Base-by-base conservation (phyloP, 495 filamentous ascomycete species). In the Penicillium macrosclerotiorum region DNA sequence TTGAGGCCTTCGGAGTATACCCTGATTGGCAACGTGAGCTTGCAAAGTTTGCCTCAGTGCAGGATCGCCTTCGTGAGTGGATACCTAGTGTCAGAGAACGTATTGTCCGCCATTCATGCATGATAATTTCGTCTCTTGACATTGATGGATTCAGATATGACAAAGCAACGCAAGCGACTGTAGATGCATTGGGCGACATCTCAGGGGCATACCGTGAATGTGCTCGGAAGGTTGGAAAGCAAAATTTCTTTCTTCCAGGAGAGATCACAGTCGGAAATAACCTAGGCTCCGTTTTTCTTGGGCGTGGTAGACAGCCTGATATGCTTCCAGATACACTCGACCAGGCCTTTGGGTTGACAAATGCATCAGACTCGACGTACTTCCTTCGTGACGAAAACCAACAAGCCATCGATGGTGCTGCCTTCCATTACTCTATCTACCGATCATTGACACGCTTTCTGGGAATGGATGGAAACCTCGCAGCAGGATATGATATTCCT, bases 31-130 rank as follows among this genome's bases (percentile, higher is more conserved):
- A 85, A 54, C 73, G 76, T 53, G 77, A 88, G 62, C 68, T 89
- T 32, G 76, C 84, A 11, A 88, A 88, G 52, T 88, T 88, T 57
- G 82, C 83, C 23, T 85, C 77, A 26, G 85, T 88, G 3, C 85
- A 89, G 60, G 85, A 89, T 55, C 82, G 85, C 46, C 69, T 89
- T 8, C 80, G 85, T 22, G 85, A 87, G 51, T 89, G 85, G 85
- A 54, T 76, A 8, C 80, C 82, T 3, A 70, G 71, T 25, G 85
- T 88, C 3, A 60, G 71, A 18, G 69, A 77, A 26, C 78, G 79
- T 33, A 60, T 89, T 22, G 71, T 77, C 32, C 76, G 71, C 20
- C 85, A 88, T 44, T 83, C 83, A 4, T 88, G 84, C 59, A 79
- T 85, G 62, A 68, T 79, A 1, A 82, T 88, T 34, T 59, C 64